Conservation (phyloP, 73 alveolate genomes). For the Stentor coeruleus region DNA sequence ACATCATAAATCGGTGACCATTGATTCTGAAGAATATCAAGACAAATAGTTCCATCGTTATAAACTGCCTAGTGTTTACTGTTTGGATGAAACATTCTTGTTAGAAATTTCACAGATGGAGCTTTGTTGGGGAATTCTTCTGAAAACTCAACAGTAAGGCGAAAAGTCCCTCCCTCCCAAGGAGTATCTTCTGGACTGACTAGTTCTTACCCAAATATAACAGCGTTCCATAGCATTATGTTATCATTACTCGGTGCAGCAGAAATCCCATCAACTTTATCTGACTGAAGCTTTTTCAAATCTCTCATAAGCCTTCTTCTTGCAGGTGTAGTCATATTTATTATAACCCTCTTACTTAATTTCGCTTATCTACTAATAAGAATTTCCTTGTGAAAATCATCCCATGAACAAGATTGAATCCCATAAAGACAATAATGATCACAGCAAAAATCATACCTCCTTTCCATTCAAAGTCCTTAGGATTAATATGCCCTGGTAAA, state of each 20-base stretch:
- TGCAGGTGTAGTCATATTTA: slow-evolving; percentile 88
- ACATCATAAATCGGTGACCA: slow-evolving; percentile 98
- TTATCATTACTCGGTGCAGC: slow-evolving; percentile 91
- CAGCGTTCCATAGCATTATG: slow-evolving; percentile 91
- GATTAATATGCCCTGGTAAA: too few relatives aligned
- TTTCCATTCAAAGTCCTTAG: too few relatives aligned
- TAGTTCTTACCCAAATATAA: slow-evolving; percentile 71
- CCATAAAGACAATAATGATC: too few relatives aligned
- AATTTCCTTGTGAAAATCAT: too few relatives aligned
- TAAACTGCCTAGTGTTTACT: slow-evolving; percentile 50
- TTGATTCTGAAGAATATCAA: slow-evolving; percentile 86
- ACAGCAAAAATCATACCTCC: too few relatives aligned
- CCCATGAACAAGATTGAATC: too few relatives aligned
- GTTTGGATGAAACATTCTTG: slow-evolving; percentile 97
- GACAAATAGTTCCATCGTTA: slow-evolving; percentile 84
- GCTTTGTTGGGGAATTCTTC: slow-evolving; percentile 98
- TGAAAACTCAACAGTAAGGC: slow-evolving; percentile 75
- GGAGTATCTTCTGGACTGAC: slow-evolving; percentile 83
- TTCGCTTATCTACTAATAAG: too few relatives aligned
- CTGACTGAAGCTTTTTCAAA: slow-evolving; percentile 75
- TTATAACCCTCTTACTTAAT: too few relatives aligned
- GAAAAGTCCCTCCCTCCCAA: slow-evolving; percentile 98
- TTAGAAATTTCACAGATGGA: slow-evolving; percentile 86
- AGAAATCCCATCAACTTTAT: slow-evolving; percentile 67
- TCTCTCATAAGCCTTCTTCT: slow-evolving; percentile 87